Evolutionary conservation across 2,329 filamentous ascomycete genomes (phyloP).

Genomic region (Colletotrichum agaves): DNA sequence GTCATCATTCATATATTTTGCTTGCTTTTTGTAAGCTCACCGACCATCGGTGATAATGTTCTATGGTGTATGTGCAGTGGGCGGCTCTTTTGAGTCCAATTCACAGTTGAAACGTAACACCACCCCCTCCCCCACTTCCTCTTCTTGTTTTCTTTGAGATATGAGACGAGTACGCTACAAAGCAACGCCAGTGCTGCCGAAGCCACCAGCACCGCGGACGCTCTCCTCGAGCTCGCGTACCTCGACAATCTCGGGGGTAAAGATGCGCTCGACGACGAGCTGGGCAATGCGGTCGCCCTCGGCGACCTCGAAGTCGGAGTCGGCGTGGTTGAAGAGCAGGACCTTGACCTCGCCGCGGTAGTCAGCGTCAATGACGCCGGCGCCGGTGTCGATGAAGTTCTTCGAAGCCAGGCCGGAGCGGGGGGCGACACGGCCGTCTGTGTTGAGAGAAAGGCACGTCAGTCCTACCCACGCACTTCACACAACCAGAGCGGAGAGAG

Average conservation of each 20-base stretch:
- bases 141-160: background rate
- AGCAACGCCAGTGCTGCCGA: constrained; percentile 82
- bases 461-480: background rate
- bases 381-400: constrained; percentile 95
- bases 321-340: constrained; percentile 91
- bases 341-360: constrained; percentile 96
- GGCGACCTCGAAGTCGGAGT: constrained; percentile 82
- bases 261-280: constrained; percentile 92
- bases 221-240: constrained; percentile 90
- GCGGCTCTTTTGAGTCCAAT: background rate
- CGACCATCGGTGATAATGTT: background rate
- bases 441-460: background rate
- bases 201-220: constrained; percentile 88
- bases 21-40: background rate
- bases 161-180: constrained; percentile 14
- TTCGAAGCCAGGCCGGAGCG: constrained; percentile 92
- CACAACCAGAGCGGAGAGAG: background rate
- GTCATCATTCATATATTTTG: constrained; percentile 34
- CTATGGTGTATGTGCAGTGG: background rate
- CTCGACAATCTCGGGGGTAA: constrained; percentile 90
- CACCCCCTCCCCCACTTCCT: too few relatives aligned
- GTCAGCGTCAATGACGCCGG: constrained; percentile 97
- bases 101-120: background rate
- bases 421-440: constrained; percentile 89
- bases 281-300: constrained; percentile 93